Evolutionary conservation across 139 green algal genomes (phyloP).

Genomic region (Chlamydomonas sp.): DNA sequence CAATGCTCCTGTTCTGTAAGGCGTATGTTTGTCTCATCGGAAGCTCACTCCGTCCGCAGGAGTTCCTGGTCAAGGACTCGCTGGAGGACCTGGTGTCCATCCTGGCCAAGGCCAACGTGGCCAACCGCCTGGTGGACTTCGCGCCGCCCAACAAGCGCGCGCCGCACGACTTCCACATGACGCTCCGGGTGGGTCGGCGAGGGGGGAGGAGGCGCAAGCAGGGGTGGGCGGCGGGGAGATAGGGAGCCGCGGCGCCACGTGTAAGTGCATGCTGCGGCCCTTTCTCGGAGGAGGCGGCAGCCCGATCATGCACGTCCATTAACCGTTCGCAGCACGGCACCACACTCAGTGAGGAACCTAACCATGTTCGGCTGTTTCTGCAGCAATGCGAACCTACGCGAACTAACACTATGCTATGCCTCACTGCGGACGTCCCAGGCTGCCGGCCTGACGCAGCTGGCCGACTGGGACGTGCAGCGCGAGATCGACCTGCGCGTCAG

Average conservation of each 20-base stretch:
- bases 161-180: constrained; percentile 70
- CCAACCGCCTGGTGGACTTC: constrained; percentile 89
- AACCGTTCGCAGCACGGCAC: too few relatives aligned
- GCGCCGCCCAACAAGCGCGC: constrained; percentile 90
- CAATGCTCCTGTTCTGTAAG: too few relatives aligned
- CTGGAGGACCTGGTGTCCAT: constrained; percentile 88
- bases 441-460: constrained; percentile 72
- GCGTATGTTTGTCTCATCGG: too few relatives aligned
- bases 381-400: too few relatives aligned
- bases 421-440: constrained; percentile 37
- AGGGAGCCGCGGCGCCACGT: neutral
- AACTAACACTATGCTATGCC: too few relatives aligned
- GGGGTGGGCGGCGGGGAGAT: neutral
- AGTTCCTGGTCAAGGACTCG: constrained; percentile 76
- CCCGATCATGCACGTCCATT: too few relatives aligned
- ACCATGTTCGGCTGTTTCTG: too few relatives aligned
- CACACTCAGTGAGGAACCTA: too few relatives aligned
- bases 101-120: constrained; percentile 86
- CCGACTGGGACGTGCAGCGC: constrained; percentile 89
- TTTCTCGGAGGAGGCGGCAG: neutral
- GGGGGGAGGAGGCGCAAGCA: too few relatives aligned
- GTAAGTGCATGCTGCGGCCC: neutral
- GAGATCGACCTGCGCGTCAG: constrained; percentile 80
- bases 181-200: constrained; percentile 74
- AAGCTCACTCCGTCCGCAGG: constrained; percentile 22